phyloP scores from a whole-genome alignment of 2,329 filamentous ascomycete genomes.

The Alternaria triticimaculans region DNA sequence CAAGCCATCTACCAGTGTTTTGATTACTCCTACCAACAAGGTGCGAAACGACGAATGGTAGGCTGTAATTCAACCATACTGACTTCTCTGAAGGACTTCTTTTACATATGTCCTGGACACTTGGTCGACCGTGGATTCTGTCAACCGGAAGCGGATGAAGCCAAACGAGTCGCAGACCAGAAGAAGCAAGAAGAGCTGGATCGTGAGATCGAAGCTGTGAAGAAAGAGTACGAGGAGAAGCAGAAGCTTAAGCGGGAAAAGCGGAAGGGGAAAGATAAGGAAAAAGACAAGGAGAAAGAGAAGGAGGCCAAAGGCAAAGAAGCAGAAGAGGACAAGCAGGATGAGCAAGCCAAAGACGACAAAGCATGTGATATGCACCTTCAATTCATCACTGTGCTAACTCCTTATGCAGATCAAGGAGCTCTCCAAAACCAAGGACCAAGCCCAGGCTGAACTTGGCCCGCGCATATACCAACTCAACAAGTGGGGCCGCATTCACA shows the following conservation, averaged over 20 bases:
- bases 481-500: conserved; percentile 61
- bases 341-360: conserved; percentile 67
- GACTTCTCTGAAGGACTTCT: conserved; percentile 70
- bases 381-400: conserved; percentile 8
- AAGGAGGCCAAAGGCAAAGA: conserved; percentile 64
- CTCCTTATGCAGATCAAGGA: conserved; percentile 51
- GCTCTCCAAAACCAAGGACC: conserved; percentile 56
- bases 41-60: conserved; percentile 54
- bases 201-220: conserved; percentile 56
- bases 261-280: conserved; percentile 54
- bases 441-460: conserved; percentile 64
- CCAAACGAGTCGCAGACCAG: conserved; percentile 62
- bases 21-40: conserved; percentile 90
- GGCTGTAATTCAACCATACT: not conserved
- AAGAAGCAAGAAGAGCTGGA: conserved; percentile 60
- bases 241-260: conserved; percentile 65
- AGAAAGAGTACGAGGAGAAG: conserved; percentile 58
- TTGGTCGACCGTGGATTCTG: conserved; percentile 85
- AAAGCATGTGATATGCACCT: conserved; percentile 53
- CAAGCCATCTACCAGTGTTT: conserved; percentile 83
- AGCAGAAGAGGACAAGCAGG: conserved; percentile 67
- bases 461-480: conserved; percentile 84
- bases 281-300: conserved; percentile 69
- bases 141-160: conserved; percentile 72
- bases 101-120: conserved; percentile 86